Percentiles rank a stretch among this genome's conserved stretches.
phyloP scores from a whole-genome alignment of 495 filamentous ascomycete genomes.

The Xylaria palmicola region DNA sequence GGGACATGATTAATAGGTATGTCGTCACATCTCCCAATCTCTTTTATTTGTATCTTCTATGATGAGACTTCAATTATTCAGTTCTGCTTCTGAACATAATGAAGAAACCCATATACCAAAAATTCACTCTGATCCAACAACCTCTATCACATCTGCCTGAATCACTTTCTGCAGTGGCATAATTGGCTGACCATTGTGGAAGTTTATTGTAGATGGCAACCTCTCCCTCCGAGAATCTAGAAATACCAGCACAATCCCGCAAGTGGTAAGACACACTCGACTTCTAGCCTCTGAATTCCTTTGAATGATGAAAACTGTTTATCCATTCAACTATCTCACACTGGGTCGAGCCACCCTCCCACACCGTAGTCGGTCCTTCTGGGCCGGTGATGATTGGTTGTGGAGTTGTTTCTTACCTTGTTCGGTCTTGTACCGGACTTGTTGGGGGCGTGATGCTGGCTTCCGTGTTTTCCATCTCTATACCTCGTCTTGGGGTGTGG shows the following conservation, averaged over 20 bases:
- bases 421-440: slow-evolving; percentile 15
- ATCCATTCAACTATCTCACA: slow-evolving; percentile 97
- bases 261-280: too few relatives aligned
- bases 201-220: neutral
- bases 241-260: too few relatives aligned
- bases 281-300: too few relatives aligned
- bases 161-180: neutral
- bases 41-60: slow-evolving; percentile 42
- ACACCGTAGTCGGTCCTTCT: slow-evolving; percentile 62
- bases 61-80: slow-evolving; percentile 79
- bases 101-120: slow-evolving; percentile 84
- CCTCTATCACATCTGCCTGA: neutral
- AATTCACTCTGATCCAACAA: slow-evolving; percentile 49
- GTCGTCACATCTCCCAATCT: slow-evolving; percentile 9
- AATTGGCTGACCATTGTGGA: slow-evolving; percentile 7
- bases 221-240: too few relatives aligned
- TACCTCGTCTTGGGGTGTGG: slow-evolving; percentile 46
- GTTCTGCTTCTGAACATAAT: slow-evolving; percentile 94
- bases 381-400: slow-evolving; percentile 76
- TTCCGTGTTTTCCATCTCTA: slow-evolving; percentile 38
- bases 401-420: slow-evolving; percentile 62
- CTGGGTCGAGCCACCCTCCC: slow-evolving; percentile 72
- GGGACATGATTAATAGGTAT: slow-evolving; percentile 16
- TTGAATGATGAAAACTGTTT: slow-evolving; percentile 92
- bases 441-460: slow-evolving; percentile 44